Conservation (phyloP, 2,329 filamentous ascomycete genomes). For the Fusarium duplospermum region DNA sequence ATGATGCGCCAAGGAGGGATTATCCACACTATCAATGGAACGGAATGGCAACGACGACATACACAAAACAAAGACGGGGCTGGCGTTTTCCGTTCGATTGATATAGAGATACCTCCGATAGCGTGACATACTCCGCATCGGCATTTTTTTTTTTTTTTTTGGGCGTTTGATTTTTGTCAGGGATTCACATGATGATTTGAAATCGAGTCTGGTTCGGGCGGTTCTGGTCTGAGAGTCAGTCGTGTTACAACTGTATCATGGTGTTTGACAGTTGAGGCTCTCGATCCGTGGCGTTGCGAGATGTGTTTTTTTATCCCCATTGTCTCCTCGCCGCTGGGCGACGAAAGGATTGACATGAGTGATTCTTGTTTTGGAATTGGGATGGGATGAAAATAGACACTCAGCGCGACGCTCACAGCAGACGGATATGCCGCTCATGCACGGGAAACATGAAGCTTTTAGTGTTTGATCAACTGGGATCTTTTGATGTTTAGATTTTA, state of each 20-base stretch:
- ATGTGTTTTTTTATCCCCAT: constrained; percentile 27
- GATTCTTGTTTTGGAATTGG: constrained; percentile 28
- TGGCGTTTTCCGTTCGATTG: constrained; percentile 47
- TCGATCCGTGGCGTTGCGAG: constrained; percentile 16
- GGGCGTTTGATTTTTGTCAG: constrained; percentile 21
- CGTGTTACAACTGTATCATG: constrained; percentile 1
- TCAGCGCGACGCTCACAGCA: constrained; percentile 39
- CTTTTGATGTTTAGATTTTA: constrained; percentile 31
- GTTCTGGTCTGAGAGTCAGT: constrained; percentile 36
- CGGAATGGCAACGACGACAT: constrained; percentile 40
- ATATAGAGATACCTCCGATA: constrained; percentile 45
- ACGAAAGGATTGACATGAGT: constrained; percentile 30
- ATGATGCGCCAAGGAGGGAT: constrained; percentile 38
- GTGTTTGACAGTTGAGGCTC: constrained; percentile 2
- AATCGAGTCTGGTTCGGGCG: constrained; percentile 24
- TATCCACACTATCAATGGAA: constrained; percentile 45
- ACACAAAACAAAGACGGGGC: constrained; percentile 36
- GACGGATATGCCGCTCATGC: constrained; percentile 34
- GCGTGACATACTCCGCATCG: constrained; percentile 39
- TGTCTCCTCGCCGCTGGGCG: constrained; percentile 20
- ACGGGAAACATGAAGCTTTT: constrained; percentile 17
- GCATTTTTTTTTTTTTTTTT: constrained; percentile 22
- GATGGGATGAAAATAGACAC: constrained; percentile 33
- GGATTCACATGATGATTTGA: constrained; percentile 20
- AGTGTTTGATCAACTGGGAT: constrained; percentile 22